These are phyloP conservation scores for Dryadomyces sulphureus DNA, from an alignment of 2,329 filamentous ascomycete species.

Conservation along the genomic window DNA sequence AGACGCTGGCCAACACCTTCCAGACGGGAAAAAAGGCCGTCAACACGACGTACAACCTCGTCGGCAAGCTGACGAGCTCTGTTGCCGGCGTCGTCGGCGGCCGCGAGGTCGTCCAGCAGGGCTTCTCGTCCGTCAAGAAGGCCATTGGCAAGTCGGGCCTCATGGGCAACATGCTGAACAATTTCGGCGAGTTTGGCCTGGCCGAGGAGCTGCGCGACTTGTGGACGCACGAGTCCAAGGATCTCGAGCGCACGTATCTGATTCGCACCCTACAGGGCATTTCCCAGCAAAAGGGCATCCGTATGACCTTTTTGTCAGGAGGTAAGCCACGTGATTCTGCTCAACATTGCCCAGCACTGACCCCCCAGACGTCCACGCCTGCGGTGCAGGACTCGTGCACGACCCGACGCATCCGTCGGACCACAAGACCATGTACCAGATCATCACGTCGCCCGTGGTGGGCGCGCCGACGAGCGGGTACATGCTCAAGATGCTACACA, in stretches of 20 bases:
- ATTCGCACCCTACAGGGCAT: slow-evolving; percentile 94
- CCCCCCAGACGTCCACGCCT: slow-evolving; percentile 63
- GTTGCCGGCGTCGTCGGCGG: slow-evolving; percentile 92
- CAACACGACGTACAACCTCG: slow-evolving; percentile 88
- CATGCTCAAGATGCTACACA: slow-evolving; percentile 88
- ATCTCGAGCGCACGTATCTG: slow-evolving; percentile 89
- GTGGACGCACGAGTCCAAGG: slow-evolving; percentile 98
- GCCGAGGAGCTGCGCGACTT: slow-evolving; percentile 89
- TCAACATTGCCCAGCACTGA: not conserved
- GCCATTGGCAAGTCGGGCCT: slow-evolving; percentile 89
- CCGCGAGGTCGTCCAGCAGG: slow-evolving; percentile 81
- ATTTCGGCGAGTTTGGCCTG: slow-evolving; percentile 91
- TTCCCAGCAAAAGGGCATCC: slow-evolving; percentile 81
- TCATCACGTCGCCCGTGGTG: slow-evolving; percentile 79
- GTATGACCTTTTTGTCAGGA: slow-evolving; percentile 94
- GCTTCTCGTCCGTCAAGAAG: slow-evolving; percentile 90
- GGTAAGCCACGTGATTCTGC: slow-evolving; percentile 42
- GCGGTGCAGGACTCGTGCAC: slow-evolving; percentile 84
- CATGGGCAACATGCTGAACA: slow-evolving; percentile 90
- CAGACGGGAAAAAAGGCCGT: slow-evolving; percentile 93
- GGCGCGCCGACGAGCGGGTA: slow-evolving; percentile 75
- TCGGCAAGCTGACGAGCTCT: slow-evolving; percentile 88
- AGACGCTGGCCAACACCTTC: slow-evolving; percentile 80
- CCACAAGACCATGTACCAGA: slow-evolving; percentile 99
- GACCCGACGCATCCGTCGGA: slow-evolving; percentile 82